Evolutionary conservation across 192 early-diverging fungal species (phyloP), one percentile per base, ranked within the genome.

Genomic region (Mortierella hygrophila): DNA sequence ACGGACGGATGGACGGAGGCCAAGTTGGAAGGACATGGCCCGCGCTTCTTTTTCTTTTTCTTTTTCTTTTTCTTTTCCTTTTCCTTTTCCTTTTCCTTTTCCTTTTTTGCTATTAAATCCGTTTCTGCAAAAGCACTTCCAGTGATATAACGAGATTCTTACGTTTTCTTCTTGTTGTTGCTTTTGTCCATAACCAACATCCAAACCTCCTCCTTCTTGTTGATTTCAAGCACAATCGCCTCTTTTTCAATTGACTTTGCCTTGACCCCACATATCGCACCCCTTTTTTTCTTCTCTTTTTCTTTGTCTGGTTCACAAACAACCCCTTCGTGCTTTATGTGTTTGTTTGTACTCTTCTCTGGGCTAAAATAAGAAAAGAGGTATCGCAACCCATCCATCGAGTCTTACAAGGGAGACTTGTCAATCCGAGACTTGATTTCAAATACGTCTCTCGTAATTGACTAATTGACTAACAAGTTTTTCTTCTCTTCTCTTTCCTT

Each of bases 401-500:
- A 52, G 49, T 60, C 10, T 60, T 6, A 6, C 8, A 65, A 65
- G 26, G 60, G 32, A 32, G 11, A 65, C 60, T 29, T 26, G 11
- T 63, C 60, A 10, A 16, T 65, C 60, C 60, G 60, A 65, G 13
- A 65, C 60, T 65, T 65, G 29, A 65, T 65, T 35, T 65, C 60
- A 65, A 65, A 65, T 29, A 65, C 44, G 1, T 46, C 9, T 13
- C n/a, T 13, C n/a, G 23, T 10, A 29, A 35, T 29, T 20, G 49
- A 65, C 60, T 65, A 65, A 65, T 29, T 20, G 49, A 65, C 60
- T 65, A 65, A 65, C 60, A 15, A 11, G 3, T 29, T 60, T 60
- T 60, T 9, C 13, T n/a, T 57, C 49, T 52, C 18, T 16, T 52
- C 16, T 57, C 9, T n/a, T 57, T 63, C 7, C 15, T 32, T 32